A percentile compares a stretch with the other conserved stretches of the same genome.
phyloP scores from a whole-genome alignment of 345 rosid genomes.

The Arabis hirsuta region DNA sequence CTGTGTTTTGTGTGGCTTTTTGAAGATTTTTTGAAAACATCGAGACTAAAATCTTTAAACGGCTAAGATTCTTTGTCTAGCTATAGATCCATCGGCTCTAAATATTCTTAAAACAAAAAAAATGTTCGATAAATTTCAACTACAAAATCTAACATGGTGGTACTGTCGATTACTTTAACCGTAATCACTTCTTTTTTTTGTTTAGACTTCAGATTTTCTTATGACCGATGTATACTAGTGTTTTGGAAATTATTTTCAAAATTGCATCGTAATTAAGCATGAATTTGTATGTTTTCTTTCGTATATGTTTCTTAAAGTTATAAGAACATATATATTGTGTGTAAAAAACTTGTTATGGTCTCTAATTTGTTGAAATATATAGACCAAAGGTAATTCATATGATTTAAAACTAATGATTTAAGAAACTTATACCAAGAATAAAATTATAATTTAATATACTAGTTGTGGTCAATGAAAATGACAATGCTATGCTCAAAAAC shows the following conservation, averaged over 20 bases:
- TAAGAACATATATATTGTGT: background rate
- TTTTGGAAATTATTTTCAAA: background rate
- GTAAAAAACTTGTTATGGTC: background rate
- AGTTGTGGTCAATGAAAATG: constrained; percentile 36
- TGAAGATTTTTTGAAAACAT: constrained; percentile 44
- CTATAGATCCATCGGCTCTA: constrained; percentile 31
- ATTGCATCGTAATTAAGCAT: background rate
- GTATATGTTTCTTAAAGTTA: background rate
- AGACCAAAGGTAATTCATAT: background rate
- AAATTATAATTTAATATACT: background rate
- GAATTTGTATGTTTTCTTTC: background rate
- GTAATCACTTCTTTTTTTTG: no score
- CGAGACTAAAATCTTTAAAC: constrained; percentile 42
- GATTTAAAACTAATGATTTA: no score
- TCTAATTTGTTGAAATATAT: background rate
- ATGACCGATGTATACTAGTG: no score
- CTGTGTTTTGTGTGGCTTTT: constrained; percentile 39
- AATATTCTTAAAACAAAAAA: background rate
- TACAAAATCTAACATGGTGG: no score
- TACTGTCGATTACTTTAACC: no score
- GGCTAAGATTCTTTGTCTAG: constrained; percentile 37
- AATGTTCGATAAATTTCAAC: background rate
- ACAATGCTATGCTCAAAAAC: constrained; percentile 9
- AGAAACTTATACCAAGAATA: no score
- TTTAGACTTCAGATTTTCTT: no score